Evolutionary conservation across 495 filamentous ascomycete species (phyloP).

Genomic region (Penicillium maclennaniae): DNA sequence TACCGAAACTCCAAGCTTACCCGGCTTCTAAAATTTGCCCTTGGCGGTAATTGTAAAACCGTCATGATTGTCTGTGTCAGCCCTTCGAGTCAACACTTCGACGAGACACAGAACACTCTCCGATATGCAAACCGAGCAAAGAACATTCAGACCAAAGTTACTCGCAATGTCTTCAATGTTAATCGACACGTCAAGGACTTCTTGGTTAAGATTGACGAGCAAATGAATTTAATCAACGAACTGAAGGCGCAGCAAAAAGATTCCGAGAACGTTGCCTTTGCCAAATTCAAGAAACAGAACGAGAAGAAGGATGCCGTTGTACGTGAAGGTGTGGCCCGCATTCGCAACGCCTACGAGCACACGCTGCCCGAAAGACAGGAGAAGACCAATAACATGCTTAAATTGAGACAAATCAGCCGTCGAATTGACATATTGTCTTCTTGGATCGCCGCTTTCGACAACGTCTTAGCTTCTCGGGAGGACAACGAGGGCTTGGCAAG

Average conservation of each 20-base stretch:
- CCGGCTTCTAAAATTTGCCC: slow-evolving; percentile 90
- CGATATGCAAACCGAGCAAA: slow-evolving; percentile 98
- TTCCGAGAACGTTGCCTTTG: slow-evolving; percentile 77
- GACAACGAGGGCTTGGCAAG: slow-evolving; percentile 61
- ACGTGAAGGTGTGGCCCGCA: slow-evolving; percentile 75
- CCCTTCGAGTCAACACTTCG: slow-evolving; percentile 93
- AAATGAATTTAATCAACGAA: slow-evolving; percentile 89
- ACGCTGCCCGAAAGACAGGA: slow-evolving; percentile 75
- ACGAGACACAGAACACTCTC: slow-evolving; percentile 97
- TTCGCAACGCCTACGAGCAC: slow-evolving; percentile 82
- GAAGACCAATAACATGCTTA: slow-evolving; percentile 74
- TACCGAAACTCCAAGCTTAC: slow-evolving; percentile 98
- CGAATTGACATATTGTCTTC: slow-evolving; percentile 77
- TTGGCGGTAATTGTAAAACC: slow-evolving; percentile 97
- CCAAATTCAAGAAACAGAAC: slow-evolving; percentile 82
- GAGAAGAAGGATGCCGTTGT: slow-evolving; percentile 76
- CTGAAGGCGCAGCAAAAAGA: slow-evolving; percentile 90
- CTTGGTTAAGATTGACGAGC: slow-evolving; percentile 95
- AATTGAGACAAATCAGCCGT: slow-evolving; percentile 75
- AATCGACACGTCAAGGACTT: slow-evolving; percentile 99
- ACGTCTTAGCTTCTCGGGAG: slow-evolving; percentile 67
- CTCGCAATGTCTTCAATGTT: slow-evolving; percentile 97
- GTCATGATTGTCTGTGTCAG: slow-evolving; percentile 99
- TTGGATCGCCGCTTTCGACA: slow-evolving; percentile 92
- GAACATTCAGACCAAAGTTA: slow-evolving; percentile 99